Evolutionary conservation across 2,329 filamentous ascomycete species (phyloP), one percentile per base, ranked within the genome.

Genomic region (Colletotrichum zoysiae): DNA sequence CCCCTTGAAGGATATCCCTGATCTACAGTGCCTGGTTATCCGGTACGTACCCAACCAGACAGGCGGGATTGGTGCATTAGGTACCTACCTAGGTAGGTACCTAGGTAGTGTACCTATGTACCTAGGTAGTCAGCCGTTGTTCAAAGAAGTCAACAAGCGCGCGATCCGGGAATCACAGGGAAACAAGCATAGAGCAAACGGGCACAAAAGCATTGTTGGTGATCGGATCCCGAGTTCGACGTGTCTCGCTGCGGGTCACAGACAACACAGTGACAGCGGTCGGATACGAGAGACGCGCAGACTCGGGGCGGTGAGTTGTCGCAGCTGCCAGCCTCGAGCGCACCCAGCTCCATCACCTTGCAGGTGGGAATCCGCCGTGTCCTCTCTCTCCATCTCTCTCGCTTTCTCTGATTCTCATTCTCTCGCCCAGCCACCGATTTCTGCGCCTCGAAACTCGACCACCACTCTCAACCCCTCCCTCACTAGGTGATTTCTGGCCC

Each of bases 351-450:
- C 69, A 69, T 71, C 58, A 51, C 42, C 46, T 69, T 69, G 69
- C 69, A 71, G 53, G 59, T 58, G 56, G 60, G 60, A 53, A 63
- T 53, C 48, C 9, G 46, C 38, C 18, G 51, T 55, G 51, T n/a
- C 48, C 48, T 11, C 30, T 30, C 30, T 30, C 30, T 30, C 30
- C 30, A 30, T 11, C 33, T 23, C 35, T 40, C 38, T 33, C 35
- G 26, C 6, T 44, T 56, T 12, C 51, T 33, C 51, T 33, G 18
- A 33, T 20, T 51, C 53, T 62, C 44, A n/a, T 40, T 53, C 33
- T 40, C 23, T 71, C 50, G 59, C 69, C 69, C 69, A 71, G 69
- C 69, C 69, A 71, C 69, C 69, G 58, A 68, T 71, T 71, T 71
- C 69, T 16, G 59, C 46, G 58, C 59, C 56, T 50, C 65, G 23